phyloP scores from a whole-genome alignment of 768 basidiomycete genomes.

The Suillus lakei region DNA sequence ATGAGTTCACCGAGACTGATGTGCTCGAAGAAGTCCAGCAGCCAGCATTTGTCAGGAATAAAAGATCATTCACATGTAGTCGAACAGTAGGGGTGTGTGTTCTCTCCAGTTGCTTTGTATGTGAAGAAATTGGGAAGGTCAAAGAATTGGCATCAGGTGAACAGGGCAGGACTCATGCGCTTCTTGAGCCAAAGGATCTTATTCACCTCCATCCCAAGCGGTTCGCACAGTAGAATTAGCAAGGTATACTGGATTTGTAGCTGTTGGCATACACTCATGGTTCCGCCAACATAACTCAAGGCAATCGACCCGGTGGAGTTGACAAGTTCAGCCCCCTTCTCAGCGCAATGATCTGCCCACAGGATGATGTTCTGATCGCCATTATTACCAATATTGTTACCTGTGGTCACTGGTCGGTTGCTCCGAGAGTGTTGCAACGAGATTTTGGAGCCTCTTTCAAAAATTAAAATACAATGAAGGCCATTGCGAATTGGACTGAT shows the following conservation, averaged over 20 bases:
- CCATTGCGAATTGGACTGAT: too few species aligned
- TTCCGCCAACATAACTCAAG: slow-evolving; percentile 93
- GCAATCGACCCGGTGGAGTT: slow-evolving; percentile 85
- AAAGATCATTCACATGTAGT: slow-evolving; percentile 96
- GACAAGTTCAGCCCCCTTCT: slow-evolving; percentile 88
- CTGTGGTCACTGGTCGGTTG: slow-evolving; percentile 78
- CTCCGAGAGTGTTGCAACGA: too few species aligned
- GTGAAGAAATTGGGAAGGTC: slow-evolving; percentile 95
- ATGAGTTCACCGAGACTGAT: slow-evolving; percentile 82
- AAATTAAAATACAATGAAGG: too few species aligned
- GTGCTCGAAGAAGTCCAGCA: slow-evolving; percentile 80
- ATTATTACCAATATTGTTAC: slow-evolving; percentile 60
- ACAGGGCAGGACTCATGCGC: slow-evolving; percentile 74
- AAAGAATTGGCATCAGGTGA: slow-evolving; percentile 80
- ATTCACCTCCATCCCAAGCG: slow-evolving; percentile 98
- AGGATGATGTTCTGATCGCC: slow-evolving; percentile 91
- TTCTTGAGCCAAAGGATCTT: slow-evolving; percentile 97
- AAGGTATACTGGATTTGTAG: slow-evolving; percentile 4
- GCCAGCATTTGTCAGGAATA: slow-evolving; percentile 90
- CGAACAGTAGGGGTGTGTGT: slow-evolving; percentile 86
- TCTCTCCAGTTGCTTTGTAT: too few species aligned
- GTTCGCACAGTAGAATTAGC: slow-evolving; percentile 13
- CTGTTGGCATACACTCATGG: slow-evolving; percentile 80
- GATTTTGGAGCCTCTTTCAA: too few species aligned
- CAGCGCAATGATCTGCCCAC: slow-evolving; percentile 97